Evolutionary conservation across 441 rosid species (phyloP), one percentile per base, ranked within the genome.

Genomic region (Caryocar brasiliense): DNA sequence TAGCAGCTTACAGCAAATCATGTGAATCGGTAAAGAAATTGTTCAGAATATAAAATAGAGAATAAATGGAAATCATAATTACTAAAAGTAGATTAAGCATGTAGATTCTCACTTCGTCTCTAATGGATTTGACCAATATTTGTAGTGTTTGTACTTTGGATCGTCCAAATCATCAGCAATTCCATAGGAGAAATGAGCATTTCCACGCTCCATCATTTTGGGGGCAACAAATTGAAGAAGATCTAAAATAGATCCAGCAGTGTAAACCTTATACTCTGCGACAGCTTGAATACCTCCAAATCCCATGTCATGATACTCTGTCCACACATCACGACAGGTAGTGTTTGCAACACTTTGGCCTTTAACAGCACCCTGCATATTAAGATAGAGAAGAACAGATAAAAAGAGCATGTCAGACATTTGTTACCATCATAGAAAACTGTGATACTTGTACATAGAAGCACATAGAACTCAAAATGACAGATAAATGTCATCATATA

Each of bases 281-380:
- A 81, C 81, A 50, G 97, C 93, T 67, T 71, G 76, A 56, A 88
- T 73, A 50, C 99, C 95, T 58, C 72, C 90, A 62, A 67, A 33
- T 44, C 95, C 95, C 92, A 92, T 92, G 35, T 92, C 99, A 73
- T 86, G 88, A 67, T 93, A 93, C 67, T 93, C 99, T 0, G 99
- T 83, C 97, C 97, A 86, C 56, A 82, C 82, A 53, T 88, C 99
- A 48, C 76, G 70, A 35, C 95, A 82, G 10, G 82, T 65, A 21
- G 70, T 68, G 59, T 89, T 93, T 51, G 81, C 90, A 44, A 73
- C 60, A 63, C 69, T 84, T 44, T 53, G 61, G 46, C 97, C 99
- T 60, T 86, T 92, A 17, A 79, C 76, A 36, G 99, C 97, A 75
- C 51, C 95, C 99, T 92, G 82, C 74, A 72, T 40, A 62, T 54